Evolutionary conservation across 306 rosid genomes (phyloP), one percentile per base, ranked within the genome.

Genomic region (Adenanthera pavonina): DNA sequence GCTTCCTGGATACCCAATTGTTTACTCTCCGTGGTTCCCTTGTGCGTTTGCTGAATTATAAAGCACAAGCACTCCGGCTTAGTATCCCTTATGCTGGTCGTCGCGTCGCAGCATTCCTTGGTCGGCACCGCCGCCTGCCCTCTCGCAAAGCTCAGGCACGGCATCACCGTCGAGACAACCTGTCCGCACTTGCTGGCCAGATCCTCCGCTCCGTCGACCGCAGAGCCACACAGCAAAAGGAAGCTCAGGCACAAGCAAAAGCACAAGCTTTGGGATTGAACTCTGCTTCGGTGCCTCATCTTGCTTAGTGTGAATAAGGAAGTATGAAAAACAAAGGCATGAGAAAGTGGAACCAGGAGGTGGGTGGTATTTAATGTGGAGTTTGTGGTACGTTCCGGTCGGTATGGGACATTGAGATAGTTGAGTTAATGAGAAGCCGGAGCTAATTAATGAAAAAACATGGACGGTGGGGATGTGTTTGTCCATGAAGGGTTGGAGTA

Each of bases 61-160:
- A 25, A 93, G 35, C 99, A 96, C 75, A 96, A 52, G 38, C 99
- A 96, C 87, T 89, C 90, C 0, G 99, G 99, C 2, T 67, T 62
- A 0, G 41, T 88, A 2, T 88, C 88, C 59, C 62, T 93, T 10
- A 96, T 88, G 40, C 30, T 72, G 30, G 38, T n/a, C 2, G 88
- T 80, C 2, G 92, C 81, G 0, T 78, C 85, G 43, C 99, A 96
- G 12, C 99, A 96, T 0, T 86, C 91, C 84, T 89, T 86, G 2
- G 83, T 57, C 36, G 99, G 99, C 17, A 46, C 51, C 1, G 19
- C 49, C 47, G 82, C 92, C 52, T 79, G 83, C 36, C 97, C 99
- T 17, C 89, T 80, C 30, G 87, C 98, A 12, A 67, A 96, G 3
- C 0, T 62, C 75, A 96, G 11, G 59, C 99, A 96, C 0, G 84